Conservation (phyloP, 108 stramenopile species). For the Pinguiococcus pyrenoidosus region DNA sequence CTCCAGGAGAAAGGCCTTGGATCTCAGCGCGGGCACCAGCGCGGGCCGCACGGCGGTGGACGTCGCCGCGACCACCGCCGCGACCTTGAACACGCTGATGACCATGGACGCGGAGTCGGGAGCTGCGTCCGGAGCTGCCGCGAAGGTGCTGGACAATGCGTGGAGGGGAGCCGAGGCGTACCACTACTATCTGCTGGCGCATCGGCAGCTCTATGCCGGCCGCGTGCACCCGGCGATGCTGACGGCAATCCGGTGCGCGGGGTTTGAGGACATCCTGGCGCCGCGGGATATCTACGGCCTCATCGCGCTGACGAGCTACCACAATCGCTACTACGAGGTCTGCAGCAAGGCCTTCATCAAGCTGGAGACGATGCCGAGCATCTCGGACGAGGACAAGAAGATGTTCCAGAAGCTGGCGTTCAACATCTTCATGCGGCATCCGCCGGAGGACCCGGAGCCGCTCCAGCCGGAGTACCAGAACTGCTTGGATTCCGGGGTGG, state of each 20-base stretch:
- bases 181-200: slow-evolving; percentile 52
- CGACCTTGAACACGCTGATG: slow-evolving; percentile 47
- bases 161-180: slow-evolving; percentile 54
- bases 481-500: slow-evolving; percentile 26
- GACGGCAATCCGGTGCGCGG: slow-evolving; percentile 39
- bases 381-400: slow-evolving; percentile 13
- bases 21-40: slow-evolving; percentile 12
- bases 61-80: slow-evolving; percentile 35
- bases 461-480: slow-evolving; percentile 10
- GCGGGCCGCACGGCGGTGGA: slow-evolving; percentile 18
- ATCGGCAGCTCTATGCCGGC: slow-evolving; percentile 41
- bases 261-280: slow-evolving; percentile 48
- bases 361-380: slow-evolving; percentile 32
- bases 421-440: slow-evolving; percentile 23
- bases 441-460: slow-evolving; percentile 24
- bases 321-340: slow-evolving; percentile 30
- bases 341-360: slow-evolving; percentile 49
- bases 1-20: slow-evolving; percentile 22
- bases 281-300: slow-evolving; percentile 39
- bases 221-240: slow-evolving; percentile 32
- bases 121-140: background rate
- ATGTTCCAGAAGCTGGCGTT: slow-evolving; percentile 24
- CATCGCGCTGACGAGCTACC: slow-evolving; percentile 41
- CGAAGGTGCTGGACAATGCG: slow-evolving; percentile 41
- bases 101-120: slow-evolving; percentile 10